phyloP scores from a whole-genome alignment of 192 early-diverging fungal genomes.

The Coemansia sp. region DNA sequence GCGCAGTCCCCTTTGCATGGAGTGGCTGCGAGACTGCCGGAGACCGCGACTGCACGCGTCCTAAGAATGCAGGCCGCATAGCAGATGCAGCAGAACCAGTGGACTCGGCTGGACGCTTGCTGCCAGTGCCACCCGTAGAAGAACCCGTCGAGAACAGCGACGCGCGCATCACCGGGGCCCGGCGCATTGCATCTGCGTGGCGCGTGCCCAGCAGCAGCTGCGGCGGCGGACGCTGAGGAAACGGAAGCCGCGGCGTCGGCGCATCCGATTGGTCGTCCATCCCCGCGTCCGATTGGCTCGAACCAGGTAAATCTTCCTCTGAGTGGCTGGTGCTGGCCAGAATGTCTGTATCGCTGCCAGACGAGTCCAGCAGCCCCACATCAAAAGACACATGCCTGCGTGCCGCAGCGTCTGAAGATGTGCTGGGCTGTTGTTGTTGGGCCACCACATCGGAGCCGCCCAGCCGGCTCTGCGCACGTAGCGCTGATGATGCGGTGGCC shows the following conservation, averaged over 20 bases:
- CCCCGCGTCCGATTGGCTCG: not conserved
- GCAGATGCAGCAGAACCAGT: not conserved
- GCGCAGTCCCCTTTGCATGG: not conserved
- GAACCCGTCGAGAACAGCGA: constrained; percentile 39
- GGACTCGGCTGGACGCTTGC: constrained; percentile 2
- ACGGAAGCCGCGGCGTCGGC: not conserved
- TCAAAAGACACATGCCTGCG: not conserved
- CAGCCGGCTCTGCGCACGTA: constrained; percentile 23
- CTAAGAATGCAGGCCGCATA: not conserved
- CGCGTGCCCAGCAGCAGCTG: constrained; percentile 26
- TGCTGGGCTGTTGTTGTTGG: constrained; percentile 13
- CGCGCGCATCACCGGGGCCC: constrained; percentile 43
- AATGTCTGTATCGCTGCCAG: constrained; percentile 6
- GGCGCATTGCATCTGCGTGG: constrained; percentile 36
- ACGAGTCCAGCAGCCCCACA: constrained; percentile 1
- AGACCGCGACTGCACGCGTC: constrained; percentile 20
- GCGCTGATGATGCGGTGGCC: constrained; percentile 45
- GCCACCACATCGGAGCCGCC: constrained; percentile 53
- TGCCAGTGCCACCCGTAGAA: not conserved
- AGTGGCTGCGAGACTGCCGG: constrained; percentile 14
- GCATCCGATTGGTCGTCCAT: not conserved
- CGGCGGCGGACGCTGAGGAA: constrained; percentile 14
- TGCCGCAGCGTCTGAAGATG: not conserved
- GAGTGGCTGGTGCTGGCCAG: constrained; percentile 1
- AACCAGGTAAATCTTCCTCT: not conserved